Conservation (phyloP, 2,329 filamentous ascomycete genomes). For the Hirsutella rhossiliensis region DNA sequence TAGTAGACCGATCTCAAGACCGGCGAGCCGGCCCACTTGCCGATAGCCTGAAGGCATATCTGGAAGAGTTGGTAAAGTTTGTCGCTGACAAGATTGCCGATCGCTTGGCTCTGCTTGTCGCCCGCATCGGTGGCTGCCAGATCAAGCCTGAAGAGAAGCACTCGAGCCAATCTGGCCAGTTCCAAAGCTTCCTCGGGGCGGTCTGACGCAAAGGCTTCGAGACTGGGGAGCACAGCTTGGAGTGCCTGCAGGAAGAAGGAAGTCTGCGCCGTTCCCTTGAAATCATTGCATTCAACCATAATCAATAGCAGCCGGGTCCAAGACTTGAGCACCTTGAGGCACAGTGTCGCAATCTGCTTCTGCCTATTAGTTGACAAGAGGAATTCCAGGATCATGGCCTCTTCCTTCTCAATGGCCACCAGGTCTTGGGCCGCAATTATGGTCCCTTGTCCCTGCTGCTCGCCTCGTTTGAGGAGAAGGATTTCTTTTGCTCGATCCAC, state of each 20-base stretch:
- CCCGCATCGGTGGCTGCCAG: conserved; percentile 26
- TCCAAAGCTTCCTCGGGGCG: conserved; percentile 60
- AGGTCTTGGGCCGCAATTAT: conserved; percentile 38
- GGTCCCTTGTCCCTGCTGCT: conserved; percentile 37
- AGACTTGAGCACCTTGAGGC: conserved; percentile 59
- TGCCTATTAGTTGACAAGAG: conserved; percentile 52
- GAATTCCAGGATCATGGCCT: conserved; percentile 46
- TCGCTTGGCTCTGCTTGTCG: conserved; percentile 31
- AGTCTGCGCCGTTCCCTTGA: conserved; percentile 58
- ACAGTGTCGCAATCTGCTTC: conserved; percentile 40
- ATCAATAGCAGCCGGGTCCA: conserved; percentile 82
- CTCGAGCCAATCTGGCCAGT: conserved; percentile 63
- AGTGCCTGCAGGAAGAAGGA: conserved; percentile 77
- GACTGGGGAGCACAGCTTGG: conserved; percentile 76
- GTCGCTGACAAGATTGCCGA: conserved; percentile 70
- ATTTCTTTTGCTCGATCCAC: conserved; percentile 62
- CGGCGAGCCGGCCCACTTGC: conserved; percentile 57
- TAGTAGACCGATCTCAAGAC: conserved; percentile 78
- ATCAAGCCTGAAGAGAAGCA: conserved; percentile 61
- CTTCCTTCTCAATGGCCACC: conserved; percentile 42
- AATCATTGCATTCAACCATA: conserved; percentile 71
- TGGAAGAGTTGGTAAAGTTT: conserved; percentile 89
- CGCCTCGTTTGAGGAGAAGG: conserved; percentile 55
- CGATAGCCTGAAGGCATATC: conserved; percentile 67
- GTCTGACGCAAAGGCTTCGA: conserved; percentile 64